phyloP scores from a whole-genome alignment of 768 basidiomycete species.

The Pisolithus orientalis region DNA sequence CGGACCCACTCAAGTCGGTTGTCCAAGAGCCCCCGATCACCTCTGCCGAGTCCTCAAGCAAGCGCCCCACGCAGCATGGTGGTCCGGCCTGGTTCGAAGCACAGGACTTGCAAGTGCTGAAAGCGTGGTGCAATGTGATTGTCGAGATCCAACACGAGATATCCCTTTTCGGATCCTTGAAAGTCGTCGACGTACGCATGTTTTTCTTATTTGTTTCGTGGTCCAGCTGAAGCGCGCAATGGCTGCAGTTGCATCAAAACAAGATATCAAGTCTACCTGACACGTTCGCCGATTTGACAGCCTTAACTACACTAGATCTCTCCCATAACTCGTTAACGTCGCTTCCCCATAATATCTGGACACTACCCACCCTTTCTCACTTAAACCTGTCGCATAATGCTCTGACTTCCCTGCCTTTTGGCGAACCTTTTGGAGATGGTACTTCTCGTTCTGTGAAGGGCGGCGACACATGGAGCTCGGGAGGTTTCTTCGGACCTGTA shows the following conservation, averaged over 20 bases:
- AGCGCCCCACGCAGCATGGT: slow-evolving; percentile 36
- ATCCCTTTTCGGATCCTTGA: slow-evolving; percentile 77
- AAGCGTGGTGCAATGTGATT: slow-evolving; percentile 78
- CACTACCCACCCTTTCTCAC: slow-evolving; percentile 58
- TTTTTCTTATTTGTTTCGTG: slow-evolving; percentile 4
- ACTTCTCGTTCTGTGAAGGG: slow-evolving; percentile 11
- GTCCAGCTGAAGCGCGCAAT: not conserved
- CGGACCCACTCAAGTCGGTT: slow-evolving; percentile 62
- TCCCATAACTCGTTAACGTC: slow-evolving; percentile 64
- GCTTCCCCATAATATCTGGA: slow-evolving; percentile 59
- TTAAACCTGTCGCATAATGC: slow-evolving; percentile 72
- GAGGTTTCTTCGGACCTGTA: slow-evolving; percentile 59
- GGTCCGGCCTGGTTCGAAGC: slow-evolving; percentile 74
- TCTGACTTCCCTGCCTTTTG: slow-evolving; percentile 56
- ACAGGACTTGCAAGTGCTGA: slow-evolving; percentile 68
- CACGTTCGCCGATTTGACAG: slow-evolving; percentile 61
- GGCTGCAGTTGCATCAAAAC: slow-evolving; percentile 67
- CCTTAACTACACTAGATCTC: slow-evolving; percentile 62
- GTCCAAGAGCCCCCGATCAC: slow-evolving; percentile 51
- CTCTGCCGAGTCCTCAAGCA: slow-evolving; percentile 30
- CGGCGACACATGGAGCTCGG: slow-evolving; percentile 28
- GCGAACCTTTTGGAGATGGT: slow-evolving; percentile 42
- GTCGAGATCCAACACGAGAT: slow-evolving; percentile 76
- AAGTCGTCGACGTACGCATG: slow-evolving; percentile 68
- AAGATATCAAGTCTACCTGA: slow-evolving; percentile 55